Evolutionary conservation across 352 stramenopile species (phyloP).

Genomic region (Globisporangium echinulatum): DNA sequence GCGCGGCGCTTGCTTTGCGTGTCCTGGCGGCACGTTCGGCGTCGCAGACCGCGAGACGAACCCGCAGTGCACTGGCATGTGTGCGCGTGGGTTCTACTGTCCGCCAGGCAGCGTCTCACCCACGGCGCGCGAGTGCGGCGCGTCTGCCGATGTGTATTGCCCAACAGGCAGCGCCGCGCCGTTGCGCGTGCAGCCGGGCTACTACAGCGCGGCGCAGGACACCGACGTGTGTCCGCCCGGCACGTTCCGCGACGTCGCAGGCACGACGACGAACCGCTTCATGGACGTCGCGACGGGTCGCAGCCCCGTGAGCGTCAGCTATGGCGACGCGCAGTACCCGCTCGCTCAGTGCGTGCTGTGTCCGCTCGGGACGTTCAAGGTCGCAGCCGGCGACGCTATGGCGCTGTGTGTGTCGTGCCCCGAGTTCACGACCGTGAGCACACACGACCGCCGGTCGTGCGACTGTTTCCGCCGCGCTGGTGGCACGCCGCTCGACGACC

Average conservation of each 20-base stretch:
- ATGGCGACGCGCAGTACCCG: conserved; percentile 46
- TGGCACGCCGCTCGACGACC: conserved; percentile 26
- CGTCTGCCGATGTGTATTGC: conserved; percentile 35
- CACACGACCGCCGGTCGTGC: conserved; percentile 45
- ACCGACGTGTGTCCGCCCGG: conserved; percentile 31
- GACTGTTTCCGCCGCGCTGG: conserved; percentile 53
- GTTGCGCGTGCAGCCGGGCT: conserved; percentile 22
- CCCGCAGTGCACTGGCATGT: conserved; percentile 48
- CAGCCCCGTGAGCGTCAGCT: conserved; percentile 47
- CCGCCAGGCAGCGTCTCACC: conserved; percentile 36
- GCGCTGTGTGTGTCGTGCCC: conserved; percentile 50
- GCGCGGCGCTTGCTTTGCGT: conserved; percentile 48
- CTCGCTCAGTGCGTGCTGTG: conserved; percentile 55
- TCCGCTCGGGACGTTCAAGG: conserved; percentile 70
- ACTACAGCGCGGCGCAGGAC: conserved; percentile 40
- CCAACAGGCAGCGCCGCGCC: conserved; percentile 22
- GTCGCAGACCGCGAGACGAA: conserved; percentile 26
- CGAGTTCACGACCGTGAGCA: conserved; percentile 29
- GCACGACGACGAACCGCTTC: conserved; percentile 23
- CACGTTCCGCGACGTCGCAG: conserved; percentile 21
- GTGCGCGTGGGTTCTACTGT: conserved; percentile 64
- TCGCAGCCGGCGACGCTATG: conserved; percentile 28
- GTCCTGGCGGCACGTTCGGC: conserved; percentile 60
- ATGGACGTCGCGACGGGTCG: conserved; percentile 34
- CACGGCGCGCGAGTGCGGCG: conserved; percentile 42